Evolutionary conservation across 306 rosid species (phyloP).

Genomic region (Begonia loranthoides): DNA sequence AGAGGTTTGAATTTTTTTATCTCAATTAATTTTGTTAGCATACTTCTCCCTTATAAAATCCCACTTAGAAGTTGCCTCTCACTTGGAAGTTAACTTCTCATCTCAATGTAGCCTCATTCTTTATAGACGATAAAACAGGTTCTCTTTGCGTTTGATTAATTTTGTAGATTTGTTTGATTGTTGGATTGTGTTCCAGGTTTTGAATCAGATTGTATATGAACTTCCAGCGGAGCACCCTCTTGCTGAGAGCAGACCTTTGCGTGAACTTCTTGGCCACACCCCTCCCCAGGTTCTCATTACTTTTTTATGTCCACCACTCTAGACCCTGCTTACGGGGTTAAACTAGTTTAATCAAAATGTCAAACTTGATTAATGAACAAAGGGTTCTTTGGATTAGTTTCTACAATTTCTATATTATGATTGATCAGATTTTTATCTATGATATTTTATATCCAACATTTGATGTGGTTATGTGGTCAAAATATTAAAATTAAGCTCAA

Average conservation of each 20-base stretch:
- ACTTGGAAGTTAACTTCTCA: too few relatives aligned
- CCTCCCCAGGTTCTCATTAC: slow-evolving; percentile 69
- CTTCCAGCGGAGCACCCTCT: slow-evolving; percentile 99
- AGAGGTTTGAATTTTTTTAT: slow-evolving; percentile 53
- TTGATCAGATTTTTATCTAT: too few relatives aligned
- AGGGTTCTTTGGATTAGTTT: too few relatives aligned
- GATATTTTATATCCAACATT: too few relatives aligned
- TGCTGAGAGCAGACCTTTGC: slow-evolving; percentile 91
- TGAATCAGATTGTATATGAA: slow-evolving; percentile 90
- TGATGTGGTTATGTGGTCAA: too few relatives aligned
- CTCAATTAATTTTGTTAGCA: not conserved
- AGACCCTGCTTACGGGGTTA: slow-evolving; percentile 4
- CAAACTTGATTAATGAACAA: too few relatives aligned
- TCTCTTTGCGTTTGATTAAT: not conserved
- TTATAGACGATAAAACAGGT: not conserved
- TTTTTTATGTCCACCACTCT: slow-evolving; percentile 8
- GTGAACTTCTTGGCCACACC: slow-evolving; percentile 97
- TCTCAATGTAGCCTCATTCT: slow-evolving; percentile 1
- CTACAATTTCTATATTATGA: too few relatives aligned
- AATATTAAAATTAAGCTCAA: too few relatives aligned
- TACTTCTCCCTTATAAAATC: not conserved
- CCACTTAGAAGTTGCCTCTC: too few relatives aligned
- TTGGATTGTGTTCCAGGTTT: slow-evolving; percentile 31
- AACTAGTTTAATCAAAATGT: not conserved
- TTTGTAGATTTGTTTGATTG: not conserved